A percentile compares a stretch with the other conserved stretches of the same genome.
These are phyloP conservation scores for Cystobasidium ongulense DNA, from an alignment of 768 basidiomycete species.

Conservation along the genomic window DNA sequence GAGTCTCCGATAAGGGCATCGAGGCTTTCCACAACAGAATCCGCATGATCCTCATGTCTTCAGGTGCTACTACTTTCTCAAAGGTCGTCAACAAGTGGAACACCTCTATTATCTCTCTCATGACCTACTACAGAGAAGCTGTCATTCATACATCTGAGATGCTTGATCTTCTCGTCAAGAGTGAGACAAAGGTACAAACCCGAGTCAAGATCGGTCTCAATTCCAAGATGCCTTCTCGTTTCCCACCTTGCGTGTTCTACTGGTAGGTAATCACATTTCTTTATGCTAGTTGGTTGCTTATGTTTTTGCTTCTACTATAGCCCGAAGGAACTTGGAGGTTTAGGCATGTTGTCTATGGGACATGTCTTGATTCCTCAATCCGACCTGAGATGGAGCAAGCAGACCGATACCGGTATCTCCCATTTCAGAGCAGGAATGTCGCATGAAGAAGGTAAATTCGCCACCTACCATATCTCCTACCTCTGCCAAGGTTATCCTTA, in stretches of 20 bases:
- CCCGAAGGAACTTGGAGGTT: slow-evolving; percentile 94
- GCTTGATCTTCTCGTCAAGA: slow-evolving; percentile 90
- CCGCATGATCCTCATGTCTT: slow-evolving; percentile 87
- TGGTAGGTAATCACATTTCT: not conserved
- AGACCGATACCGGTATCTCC: slow-evolving; percentile 91
- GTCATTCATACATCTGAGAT: slow-evolving; percentile 96
- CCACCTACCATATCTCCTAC: too few species aligned
- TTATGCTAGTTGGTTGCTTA: not conserved
- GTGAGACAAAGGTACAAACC: slow-evolving; percentile 94
- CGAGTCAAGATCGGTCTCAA: slow-evolving; percentile 99
- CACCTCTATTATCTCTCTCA: slow-evolving; percentile 84
- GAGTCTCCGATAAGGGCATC: slow-evolving; percentile 84
- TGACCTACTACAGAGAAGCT: slow-evolving; percentile 55
- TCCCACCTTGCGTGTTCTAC: slow-evolving; percentile 58
- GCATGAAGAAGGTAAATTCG: slow-evolving; percentile 34
- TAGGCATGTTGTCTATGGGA: slow-evolving; percentile 99
- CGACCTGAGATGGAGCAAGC: slow-evolving; percentile 94
- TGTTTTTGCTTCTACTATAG: slow-evolving; percentile 31
- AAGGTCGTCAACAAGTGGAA: slow-evolving; percentile 99
- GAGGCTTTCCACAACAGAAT: slow-evolving; percentile 98
- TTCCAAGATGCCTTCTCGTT: slow-evolving; percentile 98
- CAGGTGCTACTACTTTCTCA: slow-evolving; percentile 94
- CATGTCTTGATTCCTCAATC: slow-evolving; percentile 97
- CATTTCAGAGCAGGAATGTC: slow-evolving; percentile 99
- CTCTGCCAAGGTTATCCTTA: not conserved